Percentiles rank a stretch among this genome's conserved stretches.
Conservation (phyloP, 768 basidiomycete genomes). For the Trametes cubensis region DNA sequence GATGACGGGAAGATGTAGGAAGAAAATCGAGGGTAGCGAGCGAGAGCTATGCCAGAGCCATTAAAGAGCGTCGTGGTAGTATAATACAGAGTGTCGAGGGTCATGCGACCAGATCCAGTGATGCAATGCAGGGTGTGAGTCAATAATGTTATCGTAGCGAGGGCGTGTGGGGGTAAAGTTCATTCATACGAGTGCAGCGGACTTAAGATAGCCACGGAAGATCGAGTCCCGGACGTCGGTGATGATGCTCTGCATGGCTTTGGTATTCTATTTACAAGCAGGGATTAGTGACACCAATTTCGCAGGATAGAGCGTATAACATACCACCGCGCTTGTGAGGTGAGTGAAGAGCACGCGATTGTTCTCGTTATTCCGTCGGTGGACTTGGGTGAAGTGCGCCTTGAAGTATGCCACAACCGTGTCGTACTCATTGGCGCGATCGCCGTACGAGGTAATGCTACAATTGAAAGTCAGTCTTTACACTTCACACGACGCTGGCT, state of each 20-base stretch:
- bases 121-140: background rate
- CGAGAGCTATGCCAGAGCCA: conserved; percentile 6
- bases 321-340: conserved; percentile 79
- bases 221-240: conserved; percentile 55
- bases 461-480: background rate
- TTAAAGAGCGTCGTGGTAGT: conserved; percentile 16
- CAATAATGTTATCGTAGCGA: conserved; percentile 17
- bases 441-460: conserved; percentile 78
- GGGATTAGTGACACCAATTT: background rate
- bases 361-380: conserved; percentile 62
- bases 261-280: conserved; percentile 61
- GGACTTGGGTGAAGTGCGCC: conserved; percentile 81
- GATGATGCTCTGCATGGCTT: conserved; percentile 82
- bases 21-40: background rate
- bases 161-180: background rate
- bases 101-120: conserved; percentile 2
- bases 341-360: conserved; percentile 69
- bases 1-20: background rate
- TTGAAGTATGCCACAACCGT: conserved; percentile 78
- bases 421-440: conserved; percentile 70
- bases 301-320: conserved; percentile 4
- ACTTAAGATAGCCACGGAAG: conserved; percentile 41
- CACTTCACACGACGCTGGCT: background rate
- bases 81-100: conserved; percentile 12
- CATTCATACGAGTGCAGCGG: conserved; percentile 39